Evolutionary conservation across 208 protist species (phyloP).

Genomic region (Wallacemonas sp.): DNA sequence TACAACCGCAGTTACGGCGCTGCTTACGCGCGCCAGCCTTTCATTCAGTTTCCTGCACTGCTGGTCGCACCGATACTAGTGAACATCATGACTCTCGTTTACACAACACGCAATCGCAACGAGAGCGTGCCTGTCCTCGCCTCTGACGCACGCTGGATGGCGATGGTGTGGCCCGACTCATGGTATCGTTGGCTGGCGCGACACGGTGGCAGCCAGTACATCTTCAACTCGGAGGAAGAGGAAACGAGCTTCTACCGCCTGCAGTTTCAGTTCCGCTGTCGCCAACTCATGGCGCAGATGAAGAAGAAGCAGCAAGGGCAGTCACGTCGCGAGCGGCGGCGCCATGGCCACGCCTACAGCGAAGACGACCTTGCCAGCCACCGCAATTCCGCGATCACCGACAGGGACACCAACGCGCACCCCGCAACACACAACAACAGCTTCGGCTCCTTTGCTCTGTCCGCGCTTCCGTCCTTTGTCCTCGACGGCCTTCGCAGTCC

Average conservation of each 20-base stretch:
- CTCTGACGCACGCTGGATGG: slow-evolving; percentile 75
- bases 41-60: slow-evolving; percentile 66
- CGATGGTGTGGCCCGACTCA: slow-evolving; percentile 81
- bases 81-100: slow-evolving; percentile 86
- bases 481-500: neutral
- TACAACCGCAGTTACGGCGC: slow-evolving; percentile 32
- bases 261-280: slow-evolving; percentile 65
- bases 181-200: slow-evolving; percentile 84
- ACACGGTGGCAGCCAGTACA: slow-evolving; percentile 90
- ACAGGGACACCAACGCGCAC: neutral
- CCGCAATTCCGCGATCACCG: no score
- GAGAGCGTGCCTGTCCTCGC: slow-evolving; percentile 61
- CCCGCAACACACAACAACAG: neutral
- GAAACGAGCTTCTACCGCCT: slow-evolving; percentile 71
- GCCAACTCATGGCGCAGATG: slow-evolving; percentile 55
- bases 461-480: slow-evolving; percentile 1
- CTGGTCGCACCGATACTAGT: slow-evolving; percentile 69
- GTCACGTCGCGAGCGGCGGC: neutral
- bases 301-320: slow-evolving; percentile 26
- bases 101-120: slow-evolving; percentile 66
- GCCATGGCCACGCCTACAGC: slow-evolving; percentile 5
- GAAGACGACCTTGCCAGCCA: neutral
- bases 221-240: slow-evolving; percentile 76
- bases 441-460: slow-evolving; percentile 5
- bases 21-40: slow-evolving; percentile 38